Evolutionary conservation across 1,284 basidiomycete genomes (phyloP), one percentile per base, ranked within the genome.

Genomic region (Gomphus bonarii): DNA sequence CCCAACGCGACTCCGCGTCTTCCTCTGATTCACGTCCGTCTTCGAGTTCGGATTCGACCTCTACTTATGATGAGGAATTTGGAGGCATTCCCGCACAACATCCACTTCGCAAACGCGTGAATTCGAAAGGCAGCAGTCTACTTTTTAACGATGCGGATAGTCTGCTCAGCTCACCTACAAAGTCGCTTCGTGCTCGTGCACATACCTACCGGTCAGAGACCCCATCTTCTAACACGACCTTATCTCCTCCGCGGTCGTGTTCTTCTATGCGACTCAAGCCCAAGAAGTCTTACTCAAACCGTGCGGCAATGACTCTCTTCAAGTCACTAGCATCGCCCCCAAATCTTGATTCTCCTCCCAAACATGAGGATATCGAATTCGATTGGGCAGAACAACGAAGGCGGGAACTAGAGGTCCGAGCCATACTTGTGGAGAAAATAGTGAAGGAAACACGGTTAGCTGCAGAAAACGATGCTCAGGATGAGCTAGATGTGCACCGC

Each of bases 241-340:
- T 36, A 7, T 25, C 35, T 10, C 28, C 22, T 22, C 11, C 38
- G 16, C 31, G 49, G 7, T n/a, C 31, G 9, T 33, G n/a, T 22
- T 22, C 48, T 9, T 52, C 50, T 6, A 20, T 53, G 30, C 51
- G 51, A n/a, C 5, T 53, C 40, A 40, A 43, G 20, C 40, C 51
- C 16, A 53, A 53, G 35, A 53, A 43, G 16, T 22, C 18, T 14
- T 22, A 53, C 30, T 43, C 51, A 11, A 36, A 43, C 20, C 51
- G 51, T 18, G 38, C 38, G 8, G 51, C 51, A 16, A 53, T 53
- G 40, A 53, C 36, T 38, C 28, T 53, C 10, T 53, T 53, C 36
- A 53, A 53, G 40, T 40, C 51, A 8, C 51, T 53, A 5, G 40
- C 36, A 43, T 43, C 51, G 40, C 20, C 51, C 7, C 51, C 51